Evolutionary conservation across 768 basidiomycete genomes (phyloP).

Genomic region (Mycena pura): DNA sequence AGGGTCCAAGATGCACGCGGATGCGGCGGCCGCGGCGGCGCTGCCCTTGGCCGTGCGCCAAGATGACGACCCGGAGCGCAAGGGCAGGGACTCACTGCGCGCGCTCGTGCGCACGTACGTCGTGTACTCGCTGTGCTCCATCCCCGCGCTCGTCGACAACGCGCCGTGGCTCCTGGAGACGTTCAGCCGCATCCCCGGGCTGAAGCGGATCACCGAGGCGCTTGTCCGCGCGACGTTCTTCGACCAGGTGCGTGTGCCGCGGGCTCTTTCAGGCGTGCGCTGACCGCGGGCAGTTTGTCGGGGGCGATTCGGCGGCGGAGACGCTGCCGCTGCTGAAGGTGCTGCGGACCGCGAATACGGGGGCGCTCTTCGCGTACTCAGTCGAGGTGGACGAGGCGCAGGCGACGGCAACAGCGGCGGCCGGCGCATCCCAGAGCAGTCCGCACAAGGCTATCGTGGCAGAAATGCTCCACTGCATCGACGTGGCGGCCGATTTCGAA

Average conservation of each 20-base stretch:
- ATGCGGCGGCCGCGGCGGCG: conserved; percentile 8
- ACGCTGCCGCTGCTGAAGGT: conserved; percentile 67
- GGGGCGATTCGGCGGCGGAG: conserved; percentile 80
- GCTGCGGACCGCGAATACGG: conserved; percentile 74
- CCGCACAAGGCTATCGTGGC: conserved; percentile 69
- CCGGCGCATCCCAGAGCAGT: conserved; percentile 32
- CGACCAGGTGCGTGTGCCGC: conserved; percentile 64
- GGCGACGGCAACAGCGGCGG: conserved; percentile 39
- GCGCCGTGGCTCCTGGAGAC: conserved; percentile 69
- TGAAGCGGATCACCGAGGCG: conserved; percentile 69
- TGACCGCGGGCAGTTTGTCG: conserved; percentile 70
- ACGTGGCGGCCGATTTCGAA: conserved; percentile 85
- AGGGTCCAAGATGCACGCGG: conserved; percentile 12
- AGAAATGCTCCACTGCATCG: conserved; percentile 79
- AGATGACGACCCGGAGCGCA: conserved; percentile 3
- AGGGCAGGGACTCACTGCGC: too few species aligned
- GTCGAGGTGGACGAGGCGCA: conserved; percentile 80
- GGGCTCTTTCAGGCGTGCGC: neutral
- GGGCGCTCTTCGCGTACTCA: conserved; percentile 81
- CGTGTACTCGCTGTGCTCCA: conserved; percentile 83
- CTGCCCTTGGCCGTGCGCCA: neutral
- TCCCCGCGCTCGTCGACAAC: conserved; percentile 77
- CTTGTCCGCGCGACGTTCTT: conserved; percentile 86
- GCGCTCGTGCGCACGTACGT: conserved; percentile 74
- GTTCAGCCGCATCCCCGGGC: conserved; percentile 58